Conservation (phyloP, 2,329 filamentous ascomycete species). For the Periconia macrospinosa region DNA sequence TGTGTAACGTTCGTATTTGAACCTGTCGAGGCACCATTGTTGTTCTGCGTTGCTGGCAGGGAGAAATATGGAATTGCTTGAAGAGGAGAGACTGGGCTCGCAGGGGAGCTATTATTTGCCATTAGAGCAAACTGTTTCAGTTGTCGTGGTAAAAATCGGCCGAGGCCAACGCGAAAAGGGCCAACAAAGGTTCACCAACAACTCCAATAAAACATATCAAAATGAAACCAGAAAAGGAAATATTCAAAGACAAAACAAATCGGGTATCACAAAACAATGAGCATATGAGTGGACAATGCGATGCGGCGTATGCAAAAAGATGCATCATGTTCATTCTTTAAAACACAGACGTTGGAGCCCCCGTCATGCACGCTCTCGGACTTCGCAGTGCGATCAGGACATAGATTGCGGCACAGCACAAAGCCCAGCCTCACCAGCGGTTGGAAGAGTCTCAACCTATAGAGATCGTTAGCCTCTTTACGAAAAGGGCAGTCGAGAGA, state of each 20-base stretch:
- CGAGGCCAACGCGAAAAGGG: too few species aligned
- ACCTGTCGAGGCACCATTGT: not conserved
- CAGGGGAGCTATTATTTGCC: not conserved
- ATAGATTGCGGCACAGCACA: slow-evolving; percentile 9
- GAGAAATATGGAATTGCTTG: not conserved
- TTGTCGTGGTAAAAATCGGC: too few species aligned
- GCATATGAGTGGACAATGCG: not conserved
- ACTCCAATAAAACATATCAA: too few species aligned
- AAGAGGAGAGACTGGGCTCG: not conserved
- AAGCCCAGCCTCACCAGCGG: slow-evolving; percentile 4
- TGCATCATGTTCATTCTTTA: not conserved
- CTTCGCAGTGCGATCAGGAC: not conserved
- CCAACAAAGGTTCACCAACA: too few species aligned
- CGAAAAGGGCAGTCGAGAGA: not conserved
- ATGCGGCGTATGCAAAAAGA: not conserved
- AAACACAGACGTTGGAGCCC: not conserved
- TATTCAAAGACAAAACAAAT: not conserved
- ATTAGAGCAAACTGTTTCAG: not conserved
- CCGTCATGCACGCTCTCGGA: not conserved
- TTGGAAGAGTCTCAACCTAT: not conserved
- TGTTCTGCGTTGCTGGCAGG: not conserved
- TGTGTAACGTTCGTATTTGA: not conserved
- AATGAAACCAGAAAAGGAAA: too few species aligned
- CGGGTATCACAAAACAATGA: not conserved
- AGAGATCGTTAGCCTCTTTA: not conserved